Evolutionary conservation across 768 basidiomycete genomes (phyloP).

Genomic region (Ephemerocybe angulata): DNA sequence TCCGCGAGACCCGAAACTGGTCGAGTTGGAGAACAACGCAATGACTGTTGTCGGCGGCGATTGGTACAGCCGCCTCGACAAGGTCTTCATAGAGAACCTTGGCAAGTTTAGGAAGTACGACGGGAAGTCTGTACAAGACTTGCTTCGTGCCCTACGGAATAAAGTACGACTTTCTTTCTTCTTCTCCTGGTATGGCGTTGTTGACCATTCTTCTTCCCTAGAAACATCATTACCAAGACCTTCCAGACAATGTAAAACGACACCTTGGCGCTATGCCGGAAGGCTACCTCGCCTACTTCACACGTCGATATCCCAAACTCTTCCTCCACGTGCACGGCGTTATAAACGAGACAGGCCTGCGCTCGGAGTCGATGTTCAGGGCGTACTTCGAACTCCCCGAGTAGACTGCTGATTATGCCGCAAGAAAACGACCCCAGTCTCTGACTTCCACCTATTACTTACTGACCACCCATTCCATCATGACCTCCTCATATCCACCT

Average conservation of each 20-base stretch:
- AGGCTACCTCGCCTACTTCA: constrained; percentile 92
- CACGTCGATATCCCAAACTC: constrained; percentile 82
- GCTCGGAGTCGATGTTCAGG: constrained; percentile 86
- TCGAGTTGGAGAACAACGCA: constrained; percentile 72
- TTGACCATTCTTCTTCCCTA: constrained; percentile 25
- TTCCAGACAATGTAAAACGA: constrained; percentile 87
- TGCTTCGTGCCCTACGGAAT: constrained; percentile 89
- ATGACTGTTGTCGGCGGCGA: constrained; percentile 77
- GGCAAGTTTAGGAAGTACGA: constrained; percentile 99
- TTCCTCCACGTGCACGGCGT: constrained; percentile 93
- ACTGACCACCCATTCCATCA: neutral
- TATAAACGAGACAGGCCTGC: constrained; percentile 65
- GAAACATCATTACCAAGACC: constrained; percentile 98
- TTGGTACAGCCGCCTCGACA: constrained; percentile 87
- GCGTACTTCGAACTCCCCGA: constrained; percentile 77
- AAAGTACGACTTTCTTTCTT: constrained; percentile 55
- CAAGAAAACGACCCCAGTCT: neutral
- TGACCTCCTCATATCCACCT: neutral
- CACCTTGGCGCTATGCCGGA: constrained; percentile 89
- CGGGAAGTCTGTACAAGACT: constrained; percentile 83
- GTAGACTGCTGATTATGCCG: neutral
- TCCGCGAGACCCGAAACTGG: constrained; percentile 72
- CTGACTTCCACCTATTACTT: neutral
- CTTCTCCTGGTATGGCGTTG: neutral
- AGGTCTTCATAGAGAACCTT: constrained; percentile 86